A percentile compares a stretch with the other conserved stretches of the same genome.
Conservation (phyloP, 2,329 filamentous ascomycete species). For the Neonectria punicea region DNA sequence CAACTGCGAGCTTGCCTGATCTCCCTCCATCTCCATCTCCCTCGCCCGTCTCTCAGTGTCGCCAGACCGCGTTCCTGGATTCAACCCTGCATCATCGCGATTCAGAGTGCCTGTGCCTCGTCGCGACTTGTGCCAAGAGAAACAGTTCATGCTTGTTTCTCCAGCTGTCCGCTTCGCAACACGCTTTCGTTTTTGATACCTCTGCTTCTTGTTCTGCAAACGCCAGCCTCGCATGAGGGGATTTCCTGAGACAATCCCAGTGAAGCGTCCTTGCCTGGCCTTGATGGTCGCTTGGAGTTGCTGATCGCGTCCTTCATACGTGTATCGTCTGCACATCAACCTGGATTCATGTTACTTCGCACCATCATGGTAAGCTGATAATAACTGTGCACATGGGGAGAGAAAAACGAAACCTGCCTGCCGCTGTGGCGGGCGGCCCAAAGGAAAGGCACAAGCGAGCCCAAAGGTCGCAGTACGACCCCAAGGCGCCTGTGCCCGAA, state of each 20-base stretch:
- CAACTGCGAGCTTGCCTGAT: conserved; percentile 42
- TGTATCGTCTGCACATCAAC: conserved; percentile 27
- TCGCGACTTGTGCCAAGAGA: conserved; percentile 38
- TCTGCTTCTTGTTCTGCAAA: conserved; percentile 7
- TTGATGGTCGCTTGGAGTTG: conserved; percentile 32
- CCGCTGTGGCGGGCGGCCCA: conserved; percentile 45
- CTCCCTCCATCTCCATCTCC: conserved; percentile 31
- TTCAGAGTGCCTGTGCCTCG: conserved; percentile 37
- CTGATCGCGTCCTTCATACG: conserved; percentile 30
- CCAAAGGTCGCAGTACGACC: conserved; percentile 47
- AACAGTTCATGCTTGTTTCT: conserved; percentile 35
- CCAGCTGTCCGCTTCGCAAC: conserved; percentile 30
- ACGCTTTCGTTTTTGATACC: conserved; percentile 15
- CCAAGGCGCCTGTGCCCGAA: conserved; percentile 47
- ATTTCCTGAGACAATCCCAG: conserved; percentile 22
- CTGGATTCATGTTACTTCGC: conserved; percentile 22
- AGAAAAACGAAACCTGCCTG: conserved; percentile 48
- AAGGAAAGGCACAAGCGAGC: conserved; percentile 51
- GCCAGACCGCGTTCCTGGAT: conserved; percentile 35
- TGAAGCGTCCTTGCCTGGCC: conserved; percentile 29
- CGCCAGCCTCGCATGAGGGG: conserved; percentile 24
- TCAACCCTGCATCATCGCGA: conserved; percentile 29
- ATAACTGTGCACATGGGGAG: conserved; percentile 48
- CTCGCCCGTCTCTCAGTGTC: conserved; percentile 34
- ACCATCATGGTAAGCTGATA: conserved; percentile 45